Base-by-base conservation (phyloP, 1,284 basidiomycete species). In the Hortiboletus rubellus region DNA sequence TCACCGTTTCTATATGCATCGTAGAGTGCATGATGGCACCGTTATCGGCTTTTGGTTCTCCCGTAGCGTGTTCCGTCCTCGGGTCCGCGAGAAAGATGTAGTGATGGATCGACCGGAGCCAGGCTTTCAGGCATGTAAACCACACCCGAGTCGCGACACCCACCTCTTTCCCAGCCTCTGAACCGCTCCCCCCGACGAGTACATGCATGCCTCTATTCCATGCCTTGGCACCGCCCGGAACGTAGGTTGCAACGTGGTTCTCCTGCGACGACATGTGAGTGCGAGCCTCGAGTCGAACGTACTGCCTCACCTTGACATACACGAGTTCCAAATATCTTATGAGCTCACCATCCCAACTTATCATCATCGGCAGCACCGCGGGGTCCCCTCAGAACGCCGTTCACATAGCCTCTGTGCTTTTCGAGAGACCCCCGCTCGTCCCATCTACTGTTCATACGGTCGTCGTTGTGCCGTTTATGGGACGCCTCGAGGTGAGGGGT, bases 311-410 rank as follows among this genome's bases (percentile, higher is more conserved):
- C 72, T 80, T 84, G 51, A 77, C 70, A 73, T 81, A 85, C n/a
- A 77, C 76, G 27, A 82, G 57, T 66, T 85, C 84, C 15, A 71
- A 63, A 54, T 85, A 85, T 3, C 82, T 82, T 66, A 82, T 82
- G 46, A 76, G 66, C 63, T 82, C 79, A 2, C 78, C 80, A 55
- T 83, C 77, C 80, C 81, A 82, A 60, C 76, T 74, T 66, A 80
- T 76, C 56, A 85, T 76, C 18, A 81, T 69, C 11, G 79, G 77
- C 30, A 82, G 56, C 33, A 76, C 73, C 34, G 75, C 75, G 7
- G 78, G 76, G 61, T 85, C 18, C 79, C 3, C 63, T 68, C 38
- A 78, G 57, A 6, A 76, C 61, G 2, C 63, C 64, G 36, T 68
- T 66, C n/a, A 83, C 24, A 81, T 83, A 84, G 54, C 67, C 62